A percentile compares a stretch with the other conserved stretches of the same genome.
These are phyloP conservation scores for Claviceps pazoutovae DNA, from an alignment of 2,329 filamentous ascomycete genomes.

Conservation along the genomic window DNA sequence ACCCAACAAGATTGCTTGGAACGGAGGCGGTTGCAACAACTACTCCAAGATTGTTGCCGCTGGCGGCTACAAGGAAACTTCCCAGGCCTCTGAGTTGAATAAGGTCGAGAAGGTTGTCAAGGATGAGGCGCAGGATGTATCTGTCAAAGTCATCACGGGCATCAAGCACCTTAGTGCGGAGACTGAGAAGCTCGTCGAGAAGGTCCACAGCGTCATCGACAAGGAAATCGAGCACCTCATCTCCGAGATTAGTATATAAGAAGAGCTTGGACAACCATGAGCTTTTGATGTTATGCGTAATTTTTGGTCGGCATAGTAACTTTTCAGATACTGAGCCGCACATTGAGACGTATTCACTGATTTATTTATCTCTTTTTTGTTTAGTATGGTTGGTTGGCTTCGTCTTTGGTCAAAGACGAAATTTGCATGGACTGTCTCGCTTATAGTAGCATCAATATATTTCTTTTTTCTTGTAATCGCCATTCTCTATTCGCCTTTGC, in stretches of 20 bases:
- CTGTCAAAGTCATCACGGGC: slow-evolving; percentile 41
- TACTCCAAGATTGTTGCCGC: slow-evolving; percentile 67
- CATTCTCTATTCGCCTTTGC: neutral
- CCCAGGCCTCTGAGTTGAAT: slow-evolving; percentile 32
- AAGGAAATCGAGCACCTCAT: slow-evolving; percentile 48
- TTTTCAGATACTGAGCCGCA: slow-evolving; percentile 15
- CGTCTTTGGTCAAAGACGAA: neutral
- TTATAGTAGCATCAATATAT: slow-evolving; percentile 6
- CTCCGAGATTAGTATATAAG: slow-evolving; percentile 32
- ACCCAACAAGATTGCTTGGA: slow-evolving; percentile 94
- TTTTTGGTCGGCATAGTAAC: neutral
- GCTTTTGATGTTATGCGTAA: slow-evolving; percentile 2
- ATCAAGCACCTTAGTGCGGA: slow-evolving; percentile 38
- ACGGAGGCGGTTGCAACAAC: slow-evolving; percentile 90
- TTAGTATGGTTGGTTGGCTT: slow-evolving; percentile 1
- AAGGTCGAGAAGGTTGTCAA: slow-evolving; percentile 47
- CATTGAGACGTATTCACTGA: slow-evolving; percentile 6
- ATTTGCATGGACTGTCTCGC: neutral
- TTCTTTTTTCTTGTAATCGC: neutral
- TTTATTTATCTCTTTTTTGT: slow-evolving; percentile 1
- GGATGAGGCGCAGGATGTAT: slow-evolving; percentile 45
- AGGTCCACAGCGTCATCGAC: slow-evolving; percentile 48
- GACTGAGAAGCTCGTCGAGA: slow-evolving; percentile 47
- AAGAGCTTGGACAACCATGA: slow-evolving; percentile 5
- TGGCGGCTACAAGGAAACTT: slow-evolving; percentile 53